Evolutionary conservation across 352 stramenopile species (phyloP).

Genomic region (Elongisporangium prolatum): DNA sequence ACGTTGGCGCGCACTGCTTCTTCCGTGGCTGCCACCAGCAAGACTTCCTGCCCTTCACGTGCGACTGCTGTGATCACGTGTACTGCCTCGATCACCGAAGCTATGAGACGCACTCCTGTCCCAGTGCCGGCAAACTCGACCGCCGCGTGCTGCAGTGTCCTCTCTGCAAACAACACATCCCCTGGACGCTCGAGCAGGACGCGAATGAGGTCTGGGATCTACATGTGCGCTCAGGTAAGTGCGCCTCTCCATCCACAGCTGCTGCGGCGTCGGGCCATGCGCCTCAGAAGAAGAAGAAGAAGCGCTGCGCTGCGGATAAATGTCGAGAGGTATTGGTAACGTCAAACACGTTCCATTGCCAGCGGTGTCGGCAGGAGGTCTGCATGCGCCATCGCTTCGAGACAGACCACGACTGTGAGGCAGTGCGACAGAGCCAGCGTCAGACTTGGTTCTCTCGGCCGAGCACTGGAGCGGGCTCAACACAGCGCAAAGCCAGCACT

Average conservation of each 20-base stretch:
- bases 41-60: conserved; percentile 85
- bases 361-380: conserved; percentile 61
- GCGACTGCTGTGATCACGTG: conserved; percentile 72
- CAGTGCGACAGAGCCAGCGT: conserved; percentile 22
- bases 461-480: conserved; percentile 4
- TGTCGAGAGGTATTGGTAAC: conserved; percentile 60
- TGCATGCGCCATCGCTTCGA: conserved; percentile 79
- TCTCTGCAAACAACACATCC: conserved; percentile 59
- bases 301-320: conserved; percentile 45
- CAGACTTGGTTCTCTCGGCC: conserved; percentile 32
- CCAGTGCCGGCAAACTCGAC: conserved; percentile 54
- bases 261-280: conserved; percentile 20
- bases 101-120: conserved; percentile 71
- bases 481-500: conserved; percentile 10
- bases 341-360: conserved; percentile 73
- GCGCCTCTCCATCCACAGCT: conserved; percentile 4
- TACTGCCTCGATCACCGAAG: conserved; percentile 86
- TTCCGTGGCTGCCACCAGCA: conserved; percentile 61
- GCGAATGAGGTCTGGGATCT: conserved; percentile 70
- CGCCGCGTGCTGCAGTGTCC: conserved; percentile 68
- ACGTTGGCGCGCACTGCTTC: conserved; percentile 70
- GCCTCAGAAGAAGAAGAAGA: conserved; percentile 69
- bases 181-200: conserved; percentile 69
- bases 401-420: conserved; percentile 59
- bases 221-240: conserved; percentile 57